Base-by-base conservation (phyloP, 2,329 filamentous ascomycete genomes). In the Neonectria hederae region DNA sequence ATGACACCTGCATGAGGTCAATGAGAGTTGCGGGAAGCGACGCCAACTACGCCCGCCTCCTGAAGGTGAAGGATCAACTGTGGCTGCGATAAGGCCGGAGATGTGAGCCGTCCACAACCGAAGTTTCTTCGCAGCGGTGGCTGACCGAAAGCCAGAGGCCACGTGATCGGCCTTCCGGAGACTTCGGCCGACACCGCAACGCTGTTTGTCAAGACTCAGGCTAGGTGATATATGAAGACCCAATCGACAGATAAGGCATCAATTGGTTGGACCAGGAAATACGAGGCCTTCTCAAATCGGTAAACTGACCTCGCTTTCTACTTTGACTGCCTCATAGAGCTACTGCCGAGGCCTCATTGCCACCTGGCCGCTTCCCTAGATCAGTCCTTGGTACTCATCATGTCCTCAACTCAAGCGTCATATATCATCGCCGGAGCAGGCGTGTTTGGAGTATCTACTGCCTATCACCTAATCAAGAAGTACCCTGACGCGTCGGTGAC, bases 391-490 rank as follows among this genome's bases (percentile, higher is more conserved):
- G 38, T 42, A 21, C 38, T 35, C 54, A 65, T 42, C 28, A 76
- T 76, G 73, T 38, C 72, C 21, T 65, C 71, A 17, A 51, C 14
- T 51, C 56, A 65, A 14, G 43, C 65, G 13, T 83, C 82, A 14
- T 85, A 84, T 69, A 77, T 91, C 62, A 89, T 91, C 61, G 78
- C 91, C 46, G 89, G 89, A 35, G 87, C 86, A 8, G 89, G 89
- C 48, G 86, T 89, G 30, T 91, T 91, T 72, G 89, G 89, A 40
- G 84, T 85, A 38, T 89, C 87, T 22, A 90, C 88, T 0, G 89
- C 89, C n/a, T 87, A 88, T 63, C 84, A 90, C 65, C 82, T 90
- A 45, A 84, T 85, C 63, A 79, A 81, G 59, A 80, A 79, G 61
- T 82, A 86, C 69, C 81, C 84, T 19, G 72, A 81, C 35, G 83